Conservation (phyloP, 345 rosid species). For the Heritiera fomes region DNA sequence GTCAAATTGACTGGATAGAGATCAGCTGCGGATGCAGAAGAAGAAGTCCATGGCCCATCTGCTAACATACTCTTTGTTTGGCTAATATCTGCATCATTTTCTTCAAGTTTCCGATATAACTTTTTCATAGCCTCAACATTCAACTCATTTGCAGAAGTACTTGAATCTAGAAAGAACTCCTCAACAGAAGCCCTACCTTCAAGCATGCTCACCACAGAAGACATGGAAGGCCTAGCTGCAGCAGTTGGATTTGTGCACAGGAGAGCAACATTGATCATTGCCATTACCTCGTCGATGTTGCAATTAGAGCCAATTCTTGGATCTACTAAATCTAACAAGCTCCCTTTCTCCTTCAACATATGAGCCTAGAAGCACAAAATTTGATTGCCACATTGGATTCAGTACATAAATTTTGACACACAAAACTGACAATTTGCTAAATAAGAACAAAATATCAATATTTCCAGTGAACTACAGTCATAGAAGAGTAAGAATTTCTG, state of each 20-base stretch:
- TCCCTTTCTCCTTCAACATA: slow-evolving; percentile 40
- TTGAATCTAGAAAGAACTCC: neutral
- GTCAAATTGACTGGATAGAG: no score
- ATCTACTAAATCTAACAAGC: slow-evolving; percentile 35
- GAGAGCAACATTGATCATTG: slow-evolving; percentile 43
- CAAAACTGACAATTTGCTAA: no score
- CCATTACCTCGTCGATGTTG: slow-evolving; percentile 37
- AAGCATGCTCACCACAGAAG: slow-evolving; percentile 56
- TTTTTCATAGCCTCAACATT: slow-evolving; percentile 37
- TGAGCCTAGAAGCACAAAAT: slow-evolving; percentile 26
- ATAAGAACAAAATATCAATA: no score
- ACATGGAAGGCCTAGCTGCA: slow-evolving; percentile 51
- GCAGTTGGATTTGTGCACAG: slow-evolving; percentile 42
- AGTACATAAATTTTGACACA: no score
- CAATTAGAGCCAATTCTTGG: slow-evolving; percentile 40
- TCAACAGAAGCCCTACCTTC: slow-evolving; percentile 38
- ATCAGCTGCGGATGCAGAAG: no score
- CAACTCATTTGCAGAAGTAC: slow-evolving; percentile 11
- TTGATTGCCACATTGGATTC: neutral
- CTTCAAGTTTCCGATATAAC: slow-evolving; percentile 27
- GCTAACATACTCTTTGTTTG: slow-evolving; percentile 17
- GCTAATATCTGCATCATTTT: slow-evolving; percentile 15
- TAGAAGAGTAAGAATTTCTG: no score
- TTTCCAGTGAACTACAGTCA: no score
- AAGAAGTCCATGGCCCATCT: slow-evolving; percentile 26